Conservation (phyloP, 306 rosid species). For the Quercus bicolor region DNA sequence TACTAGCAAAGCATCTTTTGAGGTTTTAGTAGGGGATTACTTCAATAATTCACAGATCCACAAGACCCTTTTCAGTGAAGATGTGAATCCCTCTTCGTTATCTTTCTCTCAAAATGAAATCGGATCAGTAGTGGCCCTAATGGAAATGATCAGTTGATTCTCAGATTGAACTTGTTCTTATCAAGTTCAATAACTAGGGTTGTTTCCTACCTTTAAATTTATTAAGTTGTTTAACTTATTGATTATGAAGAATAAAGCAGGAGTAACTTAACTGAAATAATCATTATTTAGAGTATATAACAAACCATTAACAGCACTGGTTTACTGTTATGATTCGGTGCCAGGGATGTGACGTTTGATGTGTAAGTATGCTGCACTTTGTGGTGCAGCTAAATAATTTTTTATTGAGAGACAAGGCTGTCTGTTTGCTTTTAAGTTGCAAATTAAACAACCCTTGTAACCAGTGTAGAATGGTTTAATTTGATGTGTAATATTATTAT, state of each 20-base stretch:
- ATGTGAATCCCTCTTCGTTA: not conserved
- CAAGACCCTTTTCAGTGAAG: not conserved
- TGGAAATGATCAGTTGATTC: not conserved
- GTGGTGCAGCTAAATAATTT: conserved; percentile 21
- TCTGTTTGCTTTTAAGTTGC: conserved; percentile 29
- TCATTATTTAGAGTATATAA: not conserved
- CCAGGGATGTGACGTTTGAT: conserved; percentile 61
- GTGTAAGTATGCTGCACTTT: conserved; percentile 24
- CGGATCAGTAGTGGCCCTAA: not conserved
- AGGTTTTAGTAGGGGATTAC: not conserved
- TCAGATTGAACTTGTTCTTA: not conserved
- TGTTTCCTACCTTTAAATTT: not conserved
- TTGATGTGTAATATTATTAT: not conserved
- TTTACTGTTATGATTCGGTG: conserved; percentile 68
- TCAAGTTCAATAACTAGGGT: not conserved
- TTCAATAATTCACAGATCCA: conserved; percentile 2
- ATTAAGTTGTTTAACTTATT: not conserved
- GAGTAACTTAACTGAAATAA: conserved; percentile 13
- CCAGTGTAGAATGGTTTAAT: conserved; percentile 40
- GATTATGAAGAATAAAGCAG: conserved; percentile 6
- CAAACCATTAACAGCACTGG: conserved; percentile 4
- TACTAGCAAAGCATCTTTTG: not conserved
- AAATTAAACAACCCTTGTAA: conserved; percentile 30
- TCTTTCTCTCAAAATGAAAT: not conserved
- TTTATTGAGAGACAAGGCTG: conserved; percentile 1